phyloP scores from a whole-genome alignment of 2,329 filamentous ascomycete species.

The Aspergillus jensenii region DNA sequence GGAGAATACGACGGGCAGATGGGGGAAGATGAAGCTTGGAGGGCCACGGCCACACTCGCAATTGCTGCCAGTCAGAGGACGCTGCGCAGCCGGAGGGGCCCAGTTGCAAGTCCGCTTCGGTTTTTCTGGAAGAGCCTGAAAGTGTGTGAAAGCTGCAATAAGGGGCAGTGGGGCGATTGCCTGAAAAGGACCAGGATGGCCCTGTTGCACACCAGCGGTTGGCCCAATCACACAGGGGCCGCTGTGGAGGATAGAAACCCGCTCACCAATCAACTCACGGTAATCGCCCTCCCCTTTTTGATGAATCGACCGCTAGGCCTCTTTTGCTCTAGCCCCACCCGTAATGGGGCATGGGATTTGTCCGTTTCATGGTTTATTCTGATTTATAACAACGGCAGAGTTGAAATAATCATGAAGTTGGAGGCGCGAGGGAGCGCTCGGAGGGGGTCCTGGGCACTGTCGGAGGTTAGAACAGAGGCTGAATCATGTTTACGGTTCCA shows the following conservation, averaged over 20 bases:
- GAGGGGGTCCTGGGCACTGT: neutral
- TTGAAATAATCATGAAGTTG: neutral
- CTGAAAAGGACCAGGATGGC: constrained; percentile 7
- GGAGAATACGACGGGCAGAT: no score
- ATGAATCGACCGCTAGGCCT: constrained; percentile 3
- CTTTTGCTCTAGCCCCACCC: neutral
- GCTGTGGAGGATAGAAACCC: constrained; percentile 3
- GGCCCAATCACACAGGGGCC: constrained; percentile 1
- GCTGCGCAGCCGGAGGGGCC: neutral
- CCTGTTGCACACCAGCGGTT: neutral
- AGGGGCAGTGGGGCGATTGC: constrained; percentile 14
- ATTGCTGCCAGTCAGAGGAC: neutral
- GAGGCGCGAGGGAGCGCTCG: neutral
- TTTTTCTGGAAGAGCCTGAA: constrained; percentile 17
- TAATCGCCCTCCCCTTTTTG: constrained; percentile 15
- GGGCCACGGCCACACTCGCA: neutral
- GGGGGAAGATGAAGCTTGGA: neutral
- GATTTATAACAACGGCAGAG: neutral
- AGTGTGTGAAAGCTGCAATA: constrained; percentile 5
- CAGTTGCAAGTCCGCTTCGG: neutral
- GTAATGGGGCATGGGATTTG: neutral
- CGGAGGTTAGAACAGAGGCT: neutral
- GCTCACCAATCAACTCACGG: constrained; percentile 10
- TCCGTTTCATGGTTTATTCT: neutral
- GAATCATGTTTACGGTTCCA: neutral